Conservation (phyloP, 2,329 filamentous ascomycete species). For the Colletotrichum caudatum region DNA sequence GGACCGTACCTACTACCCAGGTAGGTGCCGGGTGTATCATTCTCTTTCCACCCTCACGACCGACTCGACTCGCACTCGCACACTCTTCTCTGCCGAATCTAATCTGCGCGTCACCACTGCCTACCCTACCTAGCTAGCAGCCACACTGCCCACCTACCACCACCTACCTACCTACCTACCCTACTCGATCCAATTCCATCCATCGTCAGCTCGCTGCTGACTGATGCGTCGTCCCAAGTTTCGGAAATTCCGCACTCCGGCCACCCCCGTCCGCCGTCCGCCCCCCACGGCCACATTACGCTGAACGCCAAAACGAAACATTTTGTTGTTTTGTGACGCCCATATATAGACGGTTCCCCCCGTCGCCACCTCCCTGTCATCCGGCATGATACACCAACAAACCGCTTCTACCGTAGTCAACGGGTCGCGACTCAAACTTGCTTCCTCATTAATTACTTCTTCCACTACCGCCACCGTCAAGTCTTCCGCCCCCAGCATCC, state of each 20-base stretch:
- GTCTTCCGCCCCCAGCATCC: slow-evolving; percentile 22
- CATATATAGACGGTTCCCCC: slow-evolving; percentile 25
- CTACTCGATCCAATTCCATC: slow-evolving; percentile 1
- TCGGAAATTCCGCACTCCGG: slow-evolving; percentile 29
- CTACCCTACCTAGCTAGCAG: no score
- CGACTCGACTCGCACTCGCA: slow-evolving; percentile 16
- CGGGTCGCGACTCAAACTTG: slow-evolving; percentile 55
- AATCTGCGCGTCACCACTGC: slow-evolving; percentile 23
- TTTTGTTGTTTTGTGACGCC: slow-evolving; percentile 40
- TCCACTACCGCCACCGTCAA: slow-evolving; percentile 35
- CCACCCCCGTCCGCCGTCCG: slow-evolving; percentile 20
- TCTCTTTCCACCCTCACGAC: background rate
- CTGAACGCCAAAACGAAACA: slow-evolving; percentile 6
- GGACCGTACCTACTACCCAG: no score
- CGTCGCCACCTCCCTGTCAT: slow-evolving; percentile 42
- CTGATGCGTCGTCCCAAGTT: slow-evolving; percentile 40
- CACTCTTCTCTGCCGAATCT: slow-evolving; percentile 24
- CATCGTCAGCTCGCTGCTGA: slow-evolving; percentile 22
- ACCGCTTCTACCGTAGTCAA: slow-evolving; percentile 55
- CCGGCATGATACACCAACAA: slow-evolving; percentile 61
- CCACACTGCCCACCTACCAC: background rate
- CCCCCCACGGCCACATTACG: slow-evolving; percentile 25
- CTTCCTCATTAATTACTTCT: slow-evolving; percentile 43
- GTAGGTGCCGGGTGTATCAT: background rate
- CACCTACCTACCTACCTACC: background rate